Percentiles rank a stretch among this genome's conserved stretches.
phyloP scores from a whole-genome alignment of 768 basidiomycete genomes.

The Tremella mesenterica region DNA sequence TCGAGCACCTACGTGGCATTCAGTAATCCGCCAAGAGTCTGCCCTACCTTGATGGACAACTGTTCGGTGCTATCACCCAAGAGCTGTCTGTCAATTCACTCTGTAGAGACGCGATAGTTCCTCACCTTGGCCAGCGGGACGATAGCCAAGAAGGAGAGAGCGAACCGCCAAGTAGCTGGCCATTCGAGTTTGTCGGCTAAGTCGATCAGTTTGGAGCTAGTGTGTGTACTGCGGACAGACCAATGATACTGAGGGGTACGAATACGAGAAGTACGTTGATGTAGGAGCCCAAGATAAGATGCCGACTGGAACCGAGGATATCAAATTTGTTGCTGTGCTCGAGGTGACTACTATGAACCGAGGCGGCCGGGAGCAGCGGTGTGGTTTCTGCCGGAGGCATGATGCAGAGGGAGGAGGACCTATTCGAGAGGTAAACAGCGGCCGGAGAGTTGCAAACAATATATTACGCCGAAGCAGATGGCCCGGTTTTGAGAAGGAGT shows the following conservation, averaged over 20 bases:
- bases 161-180: constrained; percentile 51
- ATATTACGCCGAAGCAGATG: no score
- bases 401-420: neutral
- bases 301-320: constrained; percentile 33
- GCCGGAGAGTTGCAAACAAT: no score
- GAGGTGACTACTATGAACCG: neutral
- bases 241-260: constrained; percentile 61
- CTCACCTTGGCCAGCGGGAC: constrained; percentile 80
- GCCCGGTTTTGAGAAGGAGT: no score
- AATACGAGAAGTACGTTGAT: constrained; percentile 70
- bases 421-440: no score
- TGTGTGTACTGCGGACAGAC: constrained; percentile 47
- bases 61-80: constrained; percentile 45
- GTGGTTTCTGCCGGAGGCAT: constrained; percentile 18
- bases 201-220: neutral
- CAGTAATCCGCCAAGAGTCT: constrained; percentile 75
- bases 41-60: constrained; percentile 56
- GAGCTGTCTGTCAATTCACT: constrained; percentile 15
- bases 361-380: constrained; percentile 6
- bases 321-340: constrained; percentile 15
- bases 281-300: constrained; percentile 49
- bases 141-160: constrained; percentile 68
- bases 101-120: neutral
- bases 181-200: constrained; percentile 37
- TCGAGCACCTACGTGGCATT: constrained; percentile 53